Percentiles rank a stretch among this genome's conserved stretches.
These are phyloP conservation scores for Lichtheimia ramosa DNA, from an alignment of 371 early-diverging fungal genomes.

Conservation along the genomic window DNA sequence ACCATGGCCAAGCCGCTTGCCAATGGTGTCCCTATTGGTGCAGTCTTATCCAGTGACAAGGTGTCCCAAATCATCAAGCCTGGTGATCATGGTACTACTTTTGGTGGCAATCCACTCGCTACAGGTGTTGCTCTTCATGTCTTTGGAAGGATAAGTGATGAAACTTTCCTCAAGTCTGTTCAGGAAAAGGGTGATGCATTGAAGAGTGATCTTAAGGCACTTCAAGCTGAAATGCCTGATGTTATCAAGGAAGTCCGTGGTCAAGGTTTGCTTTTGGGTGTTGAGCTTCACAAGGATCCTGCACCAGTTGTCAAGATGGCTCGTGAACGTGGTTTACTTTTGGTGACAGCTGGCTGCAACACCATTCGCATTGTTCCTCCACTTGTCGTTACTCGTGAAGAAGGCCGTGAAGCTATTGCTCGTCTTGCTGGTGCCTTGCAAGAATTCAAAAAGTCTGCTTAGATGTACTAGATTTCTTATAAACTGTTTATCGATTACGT, in stretches of 20 bases:
- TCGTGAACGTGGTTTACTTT: constrained; percentile 79
- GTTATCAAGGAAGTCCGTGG: constrained; percentile 82
- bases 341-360: constrained; percentile 89
- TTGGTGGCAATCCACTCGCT: constrained; percentile 94
- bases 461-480: neutral
- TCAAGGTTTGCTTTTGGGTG: constrained; percentile 81
- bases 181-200: constrained; percentile 59
- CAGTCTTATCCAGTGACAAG: constrained; percentile 70
- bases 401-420: constrained; percentile 65
- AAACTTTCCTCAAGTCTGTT: constrained; percentile 73
- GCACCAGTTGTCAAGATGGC: constrained; percentile 71
- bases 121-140: constrained; percentile 74
- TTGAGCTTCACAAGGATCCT: constrained; percentile 70
- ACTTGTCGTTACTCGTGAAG: constrained; percentile 66
- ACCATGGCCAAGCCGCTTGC: constrained; percentile 96
- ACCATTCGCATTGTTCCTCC: constrained; percentile 91
- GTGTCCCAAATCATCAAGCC: constrained; percentile 80
- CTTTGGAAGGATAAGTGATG: constrained; percentile 63
- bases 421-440: constrained; percentile 66
- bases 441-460: constrained; percentile 29
- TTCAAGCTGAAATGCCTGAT: constrained; percentile 50
- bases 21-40: constrained; percentile 96
- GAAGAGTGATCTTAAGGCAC: constrained; percentile 42
- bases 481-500: too few species aligned
- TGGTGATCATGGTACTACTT: constrained; percentile 96